phyloP scores from a whole-genome alignment of 345 rosid species.

The Hirschfeldia incana region DNA sequence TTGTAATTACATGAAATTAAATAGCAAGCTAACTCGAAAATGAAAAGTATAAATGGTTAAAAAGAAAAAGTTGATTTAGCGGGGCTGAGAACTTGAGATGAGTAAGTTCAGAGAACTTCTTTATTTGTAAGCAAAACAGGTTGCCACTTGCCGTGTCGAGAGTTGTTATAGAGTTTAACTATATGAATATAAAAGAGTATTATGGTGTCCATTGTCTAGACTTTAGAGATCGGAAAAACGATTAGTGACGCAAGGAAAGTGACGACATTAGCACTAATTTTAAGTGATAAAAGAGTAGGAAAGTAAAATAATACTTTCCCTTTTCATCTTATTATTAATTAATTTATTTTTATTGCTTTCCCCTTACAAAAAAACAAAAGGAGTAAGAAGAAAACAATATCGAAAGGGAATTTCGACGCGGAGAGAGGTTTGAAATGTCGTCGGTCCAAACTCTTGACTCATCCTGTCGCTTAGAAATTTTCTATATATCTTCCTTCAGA shows the following conservation, averaged over 20 bases:
- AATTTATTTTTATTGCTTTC: neutral
- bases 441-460: conserved; percentile 35
- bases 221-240: neutral
- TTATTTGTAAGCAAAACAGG: neutral
- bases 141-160: neutral
- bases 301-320: neutral
- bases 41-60: neutral
- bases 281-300: neutral
- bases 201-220: neutral
- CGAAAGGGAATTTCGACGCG: conserved; percentile 26
- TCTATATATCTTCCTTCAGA: neutral
- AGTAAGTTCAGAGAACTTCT: neutral
- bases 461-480: neutral
- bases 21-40: neutral
- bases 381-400: neutral
- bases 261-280: neutral
- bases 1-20: neutral
- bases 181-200: neutral
- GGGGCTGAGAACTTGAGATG: neutral
- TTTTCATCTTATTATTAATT: neutral
- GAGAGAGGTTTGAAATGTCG: conserved; percentile 41
- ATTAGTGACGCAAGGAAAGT: conserved; percentile 8
- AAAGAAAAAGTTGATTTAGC: neutral
- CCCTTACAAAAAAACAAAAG: neutral
- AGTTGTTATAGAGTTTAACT: neutral